Evolutionary conservation across 805 yeast genomes (phyloP), one percentile per base, ranked within the genome.

Genomic region (Suhomyces sp.): DNA sequence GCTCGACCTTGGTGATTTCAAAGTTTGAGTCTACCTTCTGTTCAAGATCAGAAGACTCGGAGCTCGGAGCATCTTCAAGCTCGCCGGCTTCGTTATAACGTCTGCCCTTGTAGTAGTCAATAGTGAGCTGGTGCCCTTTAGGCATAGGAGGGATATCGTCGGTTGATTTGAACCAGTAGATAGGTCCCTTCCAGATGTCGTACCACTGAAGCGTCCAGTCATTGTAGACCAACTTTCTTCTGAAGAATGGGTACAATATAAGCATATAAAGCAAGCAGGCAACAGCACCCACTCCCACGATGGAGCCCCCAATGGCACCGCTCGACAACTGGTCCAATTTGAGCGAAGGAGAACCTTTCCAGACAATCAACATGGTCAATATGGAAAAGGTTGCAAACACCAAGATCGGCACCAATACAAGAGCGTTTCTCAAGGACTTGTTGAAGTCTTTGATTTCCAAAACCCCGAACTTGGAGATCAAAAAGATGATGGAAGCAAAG

Each of bases 341-440:
- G 60, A 87, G 77, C 57, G 79, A 78, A 61, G 92, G 90, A 51
- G 92, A 86, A 61, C 91, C 92, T 67, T 87, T 86, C 88, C 89
- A 86, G 38, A 85, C 89, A 64, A 87, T 83, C 68, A 86, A 78
- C 88, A 88, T 86, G 54, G 91, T 85, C 60, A 87, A 76, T 48
- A 86, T 78, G 41, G 85, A 66, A 53, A 84, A 83, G 23, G 89
- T 80, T 38, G 74, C 63, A 58, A 80, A 85, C 19, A 87, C 86
- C 65, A 86, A 77, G 23, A 78, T 49, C 9, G 91, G 92, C 57
- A 84, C 83, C 44, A 83, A 64, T 7, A 75, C 40, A 57, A 88
- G 73, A 3, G 85, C 90, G 57, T 81, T 76, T 67, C 79, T 78
- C 49, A 84, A 62, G 29, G 80, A 75, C 15, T 61, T 63, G 35